phyloP scores from a whole-genome alignment of 176 grass and related monocot species.

The Rhipidocladum racemiflorum region DNA sequence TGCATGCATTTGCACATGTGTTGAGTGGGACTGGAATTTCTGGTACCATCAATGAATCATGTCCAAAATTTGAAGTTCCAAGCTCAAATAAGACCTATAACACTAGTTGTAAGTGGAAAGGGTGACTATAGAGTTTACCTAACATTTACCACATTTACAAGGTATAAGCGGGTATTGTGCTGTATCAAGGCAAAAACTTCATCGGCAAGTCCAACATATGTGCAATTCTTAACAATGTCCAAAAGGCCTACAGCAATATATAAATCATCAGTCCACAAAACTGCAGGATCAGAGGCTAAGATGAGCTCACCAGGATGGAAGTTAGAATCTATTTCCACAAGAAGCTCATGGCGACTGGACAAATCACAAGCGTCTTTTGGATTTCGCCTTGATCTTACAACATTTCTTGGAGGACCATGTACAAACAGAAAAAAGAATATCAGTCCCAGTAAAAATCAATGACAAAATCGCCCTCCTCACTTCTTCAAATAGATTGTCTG shows the following conservation, averaged over 20 bases:
- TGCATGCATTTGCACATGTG: conserved; percentile 6
- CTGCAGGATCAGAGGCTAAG: conserved; percentile 24
- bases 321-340: conserved; percentile 63
- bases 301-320: conserved; percentile 66
- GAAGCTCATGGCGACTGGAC: conserved; percentile 74
- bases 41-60: neutral
- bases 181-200: conserved; percentile 85
- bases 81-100: conserved; percentile 6
- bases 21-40: neutral
- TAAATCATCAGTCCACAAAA: conserved; percentile 31
- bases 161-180: conserved; percentile 75
- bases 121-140: conserved; percentile 42
- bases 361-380: conserved; percentile 72
- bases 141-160: conserved; percentile 83
- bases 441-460: conserved; percentile 3
- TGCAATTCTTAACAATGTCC: conserved; percentile 85
- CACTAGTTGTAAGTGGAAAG: neutral
- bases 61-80: neutral
- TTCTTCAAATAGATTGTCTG: conserved; percentile 5
- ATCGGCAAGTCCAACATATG: conserved; percentile 87
- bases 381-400: conserved; percentile 85
- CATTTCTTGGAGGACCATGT: conserved; percentile 52
- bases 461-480: neutral
- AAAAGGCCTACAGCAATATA: conserved; percentile 61
- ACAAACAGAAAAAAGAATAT: conserved; percentile 21